Conservation (phyloP, 371 early-diverging fungal species). For the Syncephalastrum racemosum region DNA sequence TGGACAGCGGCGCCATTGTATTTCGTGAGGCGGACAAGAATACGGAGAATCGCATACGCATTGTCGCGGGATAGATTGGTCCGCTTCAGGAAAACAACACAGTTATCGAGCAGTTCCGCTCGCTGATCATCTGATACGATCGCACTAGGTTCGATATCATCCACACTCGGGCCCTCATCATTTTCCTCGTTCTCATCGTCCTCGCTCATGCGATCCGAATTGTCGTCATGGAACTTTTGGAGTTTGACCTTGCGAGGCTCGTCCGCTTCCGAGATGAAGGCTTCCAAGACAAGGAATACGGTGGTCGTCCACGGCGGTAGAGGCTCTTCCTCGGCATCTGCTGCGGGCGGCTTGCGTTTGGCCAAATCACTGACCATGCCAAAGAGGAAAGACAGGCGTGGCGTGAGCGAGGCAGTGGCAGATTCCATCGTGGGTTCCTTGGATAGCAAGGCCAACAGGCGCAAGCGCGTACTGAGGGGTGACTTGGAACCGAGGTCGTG, state of each 20-base stretch:
- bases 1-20: slow-evolving; percentile 57
- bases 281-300: slow-evolving; percentile 66
- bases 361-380: slow-evolving; percentile 39
- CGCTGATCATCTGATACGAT: slow-evolving; percentile 33
- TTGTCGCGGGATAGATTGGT: slow-evolving; percentile 49
- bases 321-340: background rate
- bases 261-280: slow-evolving; percentile 63
- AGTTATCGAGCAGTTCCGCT: slow-evolving; percentile 35
- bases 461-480: slow-evolving; percentile 50
- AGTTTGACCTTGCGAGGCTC: slow-evolving; percentile 54
- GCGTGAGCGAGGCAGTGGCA: slow-evolving; percentile 38
- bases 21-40: slow-evolving; percentile 82
- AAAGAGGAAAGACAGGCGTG: slow-evolving; percentile 44
- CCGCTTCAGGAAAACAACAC: slow-evolving; percentile 49
- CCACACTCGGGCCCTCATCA: slow-evolving; percentile 2
- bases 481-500: slow-evolving; percentile 19
- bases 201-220: slow-evolving; percentile 24
- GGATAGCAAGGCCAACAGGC: slow-evolving; percentile 66
- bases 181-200: slow-evolving; percentile 20
- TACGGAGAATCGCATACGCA: slow-evolving; percentile 70
- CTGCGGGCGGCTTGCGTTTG: background rate
- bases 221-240: slow-evolving; percentile 5
- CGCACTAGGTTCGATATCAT: slow-evolving; percentile 11
- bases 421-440: slow-evolving; percentile 57
- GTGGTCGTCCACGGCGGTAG: slow-evolving; percentile 63